phyloP scores from a whole-genome alignment of 495 filamentous ascomycete species.

The Symbiotaphrina buchneri region DNA sequence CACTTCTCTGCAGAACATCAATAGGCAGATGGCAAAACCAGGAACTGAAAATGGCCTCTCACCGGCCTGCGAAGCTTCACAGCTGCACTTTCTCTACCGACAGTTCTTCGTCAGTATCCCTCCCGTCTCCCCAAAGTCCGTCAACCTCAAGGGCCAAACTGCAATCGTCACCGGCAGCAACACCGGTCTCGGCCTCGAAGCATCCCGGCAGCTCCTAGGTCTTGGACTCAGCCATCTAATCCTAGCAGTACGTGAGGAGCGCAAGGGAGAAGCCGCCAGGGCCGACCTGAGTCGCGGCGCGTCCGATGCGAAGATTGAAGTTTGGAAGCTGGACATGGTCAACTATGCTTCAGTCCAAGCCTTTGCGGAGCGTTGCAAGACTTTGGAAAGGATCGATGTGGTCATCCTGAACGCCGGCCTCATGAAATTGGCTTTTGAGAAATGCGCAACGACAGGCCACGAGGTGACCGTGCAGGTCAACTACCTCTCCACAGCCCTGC shows the following conservation, averaged over 20 bases:
- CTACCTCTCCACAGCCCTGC: slow-evolving; percentile 21
- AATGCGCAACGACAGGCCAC: slow-evolving; percentile 18
- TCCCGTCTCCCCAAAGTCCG: too few relatives aligned
- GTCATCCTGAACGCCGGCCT: slow-evolving; percentile 30
- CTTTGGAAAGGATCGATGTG: slow-evolving; percentile 20
- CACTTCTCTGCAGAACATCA: too few relatives aligned
- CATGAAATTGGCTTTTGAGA: slow-evolving; percentile 11
- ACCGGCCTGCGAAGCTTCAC: too few relatives aligned
- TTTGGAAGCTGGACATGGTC: slow-evolving; percentile 32
- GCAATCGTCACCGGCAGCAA: slow-evolving; percentile 30
- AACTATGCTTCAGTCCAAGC: slow-evolving; percentile 20
- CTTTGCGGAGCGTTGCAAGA: slow-evolving; percentile 17
- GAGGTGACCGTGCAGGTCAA: slow-evolving; percentile 18
- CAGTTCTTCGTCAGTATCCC: too few relatives aligned
- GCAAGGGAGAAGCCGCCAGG: slow-evolving; percentile 17
- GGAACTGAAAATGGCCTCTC: too few relatives aligned
- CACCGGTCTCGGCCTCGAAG: slow-evolving; percentile 27
- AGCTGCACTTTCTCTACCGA: too few relatives aligned
- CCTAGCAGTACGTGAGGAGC: slow-evolving; percentile 25
- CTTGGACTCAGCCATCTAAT: slow-evolving; percentile 24
- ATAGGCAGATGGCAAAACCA: too few relatives aligned
- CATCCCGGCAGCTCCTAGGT: slow-evolving; percentile 21
- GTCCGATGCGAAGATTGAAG: slow-evolving; percentile 19
- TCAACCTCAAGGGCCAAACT: slow-evolving; percentile 18
- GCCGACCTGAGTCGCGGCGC: slow-evolving; percentile 13